These are phyloP conservation scores for Rhododendron mucronatum DNA, from an alignment of 148 eudicot genomes.

Conservation along the genomic window DNA sequence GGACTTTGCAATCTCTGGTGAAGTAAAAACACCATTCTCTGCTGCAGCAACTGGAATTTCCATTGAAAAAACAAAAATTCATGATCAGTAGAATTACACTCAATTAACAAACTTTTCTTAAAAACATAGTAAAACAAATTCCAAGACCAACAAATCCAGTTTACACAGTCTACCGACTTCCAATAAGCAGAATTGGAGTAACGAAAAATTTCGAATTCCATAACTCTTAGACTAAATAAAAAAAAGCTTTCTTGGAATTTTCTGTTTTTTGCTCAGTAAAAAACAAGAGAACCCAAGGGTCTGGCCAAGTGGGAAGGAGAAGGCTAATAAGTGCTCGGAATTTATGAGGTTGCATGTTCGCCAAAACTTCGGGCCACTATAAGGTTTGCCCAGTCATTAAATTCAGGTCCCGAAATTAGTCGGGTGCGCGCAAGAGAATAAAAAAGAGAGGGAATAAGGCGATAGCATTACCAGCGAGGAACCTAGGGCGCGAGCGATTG, in stretches of 20 bases:
- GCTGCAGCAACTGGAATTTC: slow-evolving; percentile 51
- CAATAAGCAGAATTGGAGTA: not conserved
- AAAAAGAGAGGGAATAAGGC: not conserved
- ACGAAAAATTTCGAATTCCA: not conserved
- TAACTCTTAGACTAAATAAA: not conserved
- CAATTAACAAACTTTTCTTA: not conserved
- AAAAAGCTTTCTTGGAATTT: not conserved
- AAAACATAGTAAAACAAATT: not conserved
- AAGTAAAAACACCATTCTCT: slow-evolving; percentile 60
- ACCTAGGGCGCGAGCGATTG: slow-evolving; percentile 25
- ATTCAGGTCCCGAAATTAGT: too few relatives aligned
- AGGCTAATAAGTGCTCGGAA: too few relatives aligned
- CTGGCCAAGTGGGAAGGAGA: too few relatives aligned
- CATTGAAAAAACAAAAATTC: not conserved
- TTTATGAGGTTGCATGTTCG: too few relatives aligned
- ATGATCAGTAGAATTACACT: not conserved
- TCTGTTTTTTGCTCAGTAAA: too few relatives aligned
- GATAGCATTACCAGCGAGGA: slow-evolving; percentile 34
- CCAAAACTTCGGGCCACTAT: too few relatives aligned
- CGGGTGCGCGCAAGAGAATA: too few relatives aligned
- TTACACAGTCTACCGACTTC: not conserved
- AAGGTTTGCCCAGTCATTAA: too few relatives aligned
- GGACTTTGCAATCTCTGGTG: slow-evolving; percentile 68
- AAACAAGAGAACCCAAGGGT: too few relatives aligned
- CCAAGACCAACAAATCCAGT: not conserved